Evolutionary conservation across 768 basidiomycete genomes (phyloP), one percentile per base, ranked within the genome.

Genomic region (Cyathus striatus): DNA sequence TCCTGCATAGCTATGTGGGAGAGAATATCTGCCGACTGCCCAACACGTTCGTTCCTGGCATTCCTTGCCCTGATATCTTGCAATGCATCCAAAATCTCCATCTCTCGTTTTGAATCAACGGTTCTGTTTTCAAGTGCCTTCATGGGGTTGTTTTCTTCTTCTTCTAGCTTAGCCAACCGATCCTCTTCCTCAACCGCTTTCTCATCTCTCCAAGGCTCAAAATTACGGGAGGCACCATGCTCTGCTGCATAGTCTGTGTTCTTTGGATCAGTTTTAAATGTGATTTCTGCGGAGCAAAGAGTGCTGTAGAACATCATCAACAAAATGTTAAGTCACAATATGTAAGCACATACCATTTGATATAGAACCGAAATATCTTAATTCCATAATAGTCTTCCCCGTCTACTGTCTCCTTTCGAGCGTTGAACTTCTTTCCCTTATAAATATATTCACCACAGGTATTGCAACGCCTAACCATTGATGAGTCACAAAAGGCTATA

Each of bases 401-500:
- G 1, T 92, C 86, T 6, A 96, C 96, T 0, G 95, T 98, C 69
- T 99, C 96, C 61, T 99, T 98, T 38, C 95, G 78, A 4, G 96
- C 96, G 54, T 99, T 98, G 72, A 99, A 99, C 65, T 99, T 99
- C 73, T 99, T 99, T 37, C 96, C 96, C 62, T 99, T 97, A 67
- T 97, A 95, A 42, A 99, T 88, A 56, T 98, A 99, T 67, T 99
- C 96, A 38, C 94, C 96, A 55, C 96, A 99, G 3, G 90, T 90
- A 54, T 92, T 94, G 56, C 86, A 88, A 53, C 90, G 82, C 88
- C 89, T 90, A 35, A 5, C 37, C 23, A 23, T 2, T n/a, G n/a
- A n/a, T n/a, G n/a, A n/a, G n/a, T n/a, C n/a, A n/a, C n/a, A n/a
- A n/a, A n/a, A n/a, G n/a, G n/a, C n/a, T n/a, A n/a, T n/a, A 7